A percentile compares a stretch with the other conserved stretches of the same genome.
These are phyloP conservation scores for Bodo saltans DNA, from an alignment of 78 protist genomes.

Conservation along the genomic window DNA sequence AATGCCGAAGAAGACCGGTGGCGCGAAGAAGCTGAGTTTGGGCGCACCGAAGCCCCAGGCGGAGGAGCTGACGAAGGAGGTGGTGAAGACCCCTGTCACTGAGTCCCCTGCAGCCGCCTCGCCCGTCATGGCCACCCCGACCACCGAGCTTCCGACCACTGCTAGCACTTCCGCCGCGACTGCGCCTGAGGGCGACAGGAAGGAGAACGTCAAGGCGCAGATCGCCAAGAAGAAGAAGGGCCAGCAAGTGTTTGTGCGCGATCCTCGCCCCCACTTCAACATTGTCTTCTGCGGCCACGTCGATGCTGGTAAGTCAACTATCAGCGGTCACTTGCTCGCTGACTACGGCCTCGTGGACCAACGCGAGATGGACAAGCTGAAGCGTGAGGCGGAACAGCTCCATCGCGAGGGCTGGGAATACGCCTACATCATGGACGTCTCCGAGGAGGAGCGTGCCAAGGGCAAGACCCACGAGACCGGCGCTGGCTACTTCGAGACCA, in stretches of 20 bases:
- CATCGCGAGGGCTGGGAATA: conserved; percentile 88
- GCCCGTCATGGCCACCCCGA: not conserved
- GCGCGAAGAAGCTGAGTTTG: conserved; percentile 1
- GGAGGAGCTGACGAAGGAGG: not conserved
- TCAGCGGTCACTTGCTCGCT: conserved; percentile 80
- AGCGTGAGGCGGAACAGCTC: conserved; percentile 87
- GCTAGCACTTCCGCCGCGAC: not conserved
- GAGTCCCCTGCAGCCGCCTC: not conserved
- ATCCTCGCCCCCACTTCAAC: conserved; percentile 57
- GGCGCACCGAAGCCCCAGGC: not conserved
- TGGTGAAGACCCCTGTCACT: not conserved
- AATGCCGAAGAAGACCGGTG: not conserved
- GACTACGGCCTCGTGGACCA: conserved; percentile 85
- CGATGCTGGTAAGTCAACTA: conserved; percentile 94
- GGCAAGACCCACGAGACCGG: conserved; percentile 88
- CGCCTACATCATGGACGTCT: conserved; percentile 88
- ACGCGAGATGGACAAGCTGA: conserved; percentile 89
- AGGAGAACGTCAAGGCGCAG: not conserved
- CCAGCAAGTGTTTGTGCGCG: not conserved
- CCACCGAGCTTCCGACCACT: not conserved
- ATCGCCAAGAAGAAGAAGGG: conserved; percentile 21
- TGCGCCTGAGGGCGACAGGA: not conserved
- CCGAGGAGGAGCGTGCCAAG: conserved; percentile 90
- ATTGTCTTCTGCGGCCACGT: conserved; percentile 93
- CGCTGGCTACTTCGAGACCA: conserved; percentile 86